A percentile compares a stretch with the other conserved stretches of the same genome.
Evolutionary conservation across 2,329 filamentous ascomycete species (phyloP).

Genomic region (Dactylonectria macrodidyma): DNA sequence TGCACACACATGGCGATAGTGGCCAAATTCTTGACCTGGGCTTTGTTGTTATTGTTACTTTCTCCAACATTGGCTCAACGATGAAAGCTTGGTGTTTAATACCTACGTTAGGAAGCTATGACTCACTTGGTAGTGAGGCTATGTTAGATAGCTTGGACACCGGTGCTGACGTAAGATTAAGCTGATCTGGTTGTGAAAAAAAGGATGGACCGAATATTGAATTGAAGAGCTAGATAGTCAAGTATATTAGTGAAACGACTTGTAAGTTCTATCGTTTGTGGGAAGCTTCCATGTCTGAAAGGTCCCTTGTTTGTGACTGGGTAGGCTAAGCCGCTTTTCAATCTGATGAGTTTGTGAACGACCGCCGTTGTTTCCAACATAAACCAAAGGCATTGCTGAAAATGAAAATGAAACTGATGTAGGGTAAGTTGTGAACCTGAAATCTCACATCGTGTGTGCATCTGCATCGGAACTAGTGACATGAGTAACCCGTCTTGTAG

Average conservation of each 20-base stretch:
- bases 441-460: too few species aligned
- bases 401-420: too few species aligned
- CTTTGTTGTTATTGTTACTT: conserved; percentile 1
- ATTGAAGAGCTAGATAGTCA: neutral
- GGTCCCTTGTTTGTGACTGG: too few species aligned
- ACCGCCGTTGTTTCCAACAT: too few species aligned
- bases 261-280: too few species aligned
- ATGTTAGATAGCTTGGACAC: neutral
- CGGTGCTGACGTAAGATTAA: neutral
- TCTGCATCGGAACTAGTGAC: too few species aligned
- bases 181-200: neutral
- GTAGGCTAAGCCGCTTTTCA: too few species aligned
- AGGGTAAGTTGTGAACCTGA: too few species aligned
- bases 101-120: neutral
- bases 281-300: too few species aligned
- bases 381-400: too few species aligned
- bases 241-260: neutral
- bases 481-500: too few species aligned
- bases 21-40: neutral
- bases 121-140: neutral
- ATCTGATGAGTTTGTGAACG: too few species aligned
- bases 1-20: conserved; percentile 33
- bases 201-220: neutral
- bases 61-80: neutral
- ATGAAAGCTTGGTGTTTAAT: neutral